Percentiles rank a stretch among this genome's conserved stretches.
phyloP scores from a whole-genome alignment of 371 early-diverging fungal species.

The Mortierella sp. region DNA sequence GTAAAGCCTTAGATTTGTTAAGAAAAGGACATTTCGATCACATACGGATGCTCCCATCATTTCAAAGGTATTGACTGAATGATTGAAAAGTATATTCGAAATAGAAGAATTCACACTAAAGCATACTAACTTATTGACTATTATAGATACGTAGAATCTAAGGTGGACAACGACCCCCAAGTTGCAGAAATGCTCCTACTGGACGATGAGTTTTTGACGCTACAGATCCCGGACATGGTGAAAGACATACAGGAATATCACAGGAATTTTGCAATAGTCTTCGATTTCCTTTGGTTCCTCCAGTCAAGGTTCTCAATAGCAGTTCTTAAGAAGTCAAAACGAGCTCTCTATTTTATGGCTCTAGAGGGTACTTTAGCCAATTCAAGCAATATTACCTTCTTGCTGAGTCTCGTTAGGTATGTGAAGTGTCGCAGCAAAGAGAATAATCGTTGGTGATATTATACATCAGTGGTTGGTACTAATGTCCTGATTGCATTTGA shows the following conservation, averaged over 20 bases:
- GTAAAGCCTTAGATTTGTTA: constrained; percentile 57
- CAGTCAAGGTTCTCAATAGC: constrained; percentile 65
- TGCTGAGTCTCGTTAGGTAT: constrained; percentile 48
- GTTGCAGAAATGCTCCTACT: constrained; percentile 64
- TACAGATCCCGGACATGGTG: constrained; percentile 60
- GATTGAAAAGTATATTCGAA: too few species aligned
- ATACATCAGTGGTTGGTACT: neutral
- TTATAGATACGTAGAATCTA: constrained; percentile 61
- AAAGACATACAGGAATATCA: constrained; percentile 64
- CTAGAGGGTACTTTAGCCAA: constrained; percentile 58
- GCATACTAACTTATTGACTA: neutral
- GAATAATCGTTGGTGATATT: neutral
- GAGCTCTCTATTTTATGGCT: constrained; percentile 65
- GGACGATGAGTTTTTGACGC: constrained; percentile 67
- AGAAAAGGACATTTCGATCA: constrained; percentile 66
- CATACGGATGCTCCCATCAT: constrained; percentile 84
- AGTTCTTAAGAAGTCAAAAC: constrained; percentile 62
- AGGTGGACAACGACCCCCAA: constrained; percentile 60
- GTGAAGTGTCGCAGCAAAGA: neutral
- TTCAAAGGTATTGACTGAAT: constrained; percentile 59
- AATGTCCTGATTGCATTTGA: neutral
- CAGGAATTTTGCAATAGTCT: constrained; percentile 61
- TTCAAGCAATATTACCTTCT: constrained; percentile 27
- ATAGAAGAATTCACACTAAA: neutral
- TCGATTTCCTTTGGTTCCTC: constrained; percentile 64